Base-by-base conservation (phyloP, 2,329 filamentous ascomycete genomes). In the Aureobasidium sp. region DNA sequence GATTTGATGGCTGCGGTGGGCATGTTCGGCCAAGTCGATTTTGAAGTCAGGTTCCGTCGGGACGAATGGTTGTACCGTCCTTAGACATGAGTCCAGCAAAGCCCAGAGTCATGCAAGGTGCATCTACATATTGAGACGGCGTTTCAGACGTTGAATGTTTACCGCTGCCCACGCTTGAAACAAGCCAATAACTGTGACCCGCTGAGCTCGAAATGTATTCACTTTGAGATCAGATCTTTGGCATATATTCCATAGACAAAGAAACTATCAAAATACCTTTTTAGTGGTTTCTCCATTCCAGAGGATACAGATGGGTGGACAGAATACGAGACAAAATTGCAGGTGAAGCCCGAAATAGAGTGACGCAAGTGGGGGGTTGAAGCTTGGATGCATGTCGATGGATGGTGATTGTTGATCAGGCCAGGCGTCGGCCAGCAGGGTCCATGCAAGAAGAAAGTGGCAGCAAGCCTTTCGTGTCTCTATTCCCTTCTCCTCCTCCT, bases 1-100 rank as follows among this genome's bases (percentile, higher is more conserved):
- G 42, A 49, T 25, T 29, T 53, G 34, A 37, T 54, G 62, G 83
- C 81, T 14, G 81, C 85, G 1, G 74, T 93, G 40, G 87, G 88
- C 1, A 78, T 83, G 11, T 90, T 84, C 66, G 83, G 84, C 2
- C 74, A 70, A n/a, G 79, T 85, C 1, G 76, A 77, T 42, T 84
- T 88, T 59, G 85, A 89, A 67, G 78, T 85, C 8, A 72, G 62
- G 14, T 66, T 66, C 42, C 57, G 59, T 19, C 57, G 57, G 27
- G 60, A 64, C 11, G 62, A 66, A 29, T 68, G 66, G 65, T 42
- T 61, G 48, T 68, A 50, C 6, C 45, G 45, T 16, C 21, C 24
- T n/a, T 42, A 29, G n/a, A 14, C 14, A 35, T 16, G 10, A 11
- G 7, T 4, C 14, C 3, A 12, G 19, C 2, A 8, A 16, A 6